Evolutionary conservation across 306 rosid species (phyloP).

Genomic region (Vigna angularis): DNA sequence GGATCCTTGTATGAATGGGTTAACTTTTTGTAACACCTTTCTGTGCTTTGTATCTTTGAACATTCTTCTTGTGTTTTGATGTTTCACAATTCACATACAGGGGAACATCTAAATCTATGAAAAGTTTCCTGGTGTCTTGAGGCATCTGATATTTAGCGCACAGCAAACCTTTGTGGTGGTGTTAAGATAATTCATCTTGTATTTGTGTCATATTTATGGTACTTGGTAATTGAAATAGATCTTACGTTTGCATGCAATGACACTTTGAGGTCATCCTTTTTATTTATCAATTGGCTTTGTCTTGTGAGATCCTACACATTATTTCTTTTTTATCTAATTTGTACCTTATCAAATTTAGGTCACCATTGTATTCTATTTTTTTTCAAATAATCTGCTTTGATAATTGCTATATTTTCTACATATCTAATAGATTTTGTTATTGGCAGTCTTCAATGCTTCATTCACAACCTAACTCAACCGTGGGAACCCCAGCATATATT

Average conservation of each 20-base stretch:
- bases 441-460: slow-evolving; percentile 90
- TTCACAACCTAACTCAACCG: slow-evolving; percentile 97
- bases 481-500: slow-evolving; percentile 97
- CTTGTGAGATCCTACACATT: neutral
- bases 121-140: neutral
- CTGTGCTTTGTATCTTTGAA: neutral
- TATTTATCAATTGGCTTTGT: neutral
- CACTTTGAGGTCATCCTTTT: neutral
- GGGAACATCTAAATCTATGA: neutral
- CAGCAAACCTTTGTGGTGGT: neutral
- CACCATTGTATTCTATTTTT: neutral
- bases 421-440: neutral
- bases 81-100: neutral
- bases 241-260: neutral
- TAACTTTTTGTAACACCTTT: no score
- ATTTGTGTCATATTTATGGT: neutral
- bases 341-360: neutral
- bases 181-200: neutral
- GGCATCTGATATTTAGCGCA: neutral
- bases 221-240: neutral
- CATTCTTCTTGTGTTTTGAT: neutral
- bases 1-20: no score
- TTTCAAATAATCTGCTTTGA: neutral
- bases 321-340: neutral
- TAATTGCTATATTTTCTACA: neutral